Evolutionary conservation across 1,284 basidiomycete species (phyloP).

Genomic region (Laetiporus sulphureus): DNA sequence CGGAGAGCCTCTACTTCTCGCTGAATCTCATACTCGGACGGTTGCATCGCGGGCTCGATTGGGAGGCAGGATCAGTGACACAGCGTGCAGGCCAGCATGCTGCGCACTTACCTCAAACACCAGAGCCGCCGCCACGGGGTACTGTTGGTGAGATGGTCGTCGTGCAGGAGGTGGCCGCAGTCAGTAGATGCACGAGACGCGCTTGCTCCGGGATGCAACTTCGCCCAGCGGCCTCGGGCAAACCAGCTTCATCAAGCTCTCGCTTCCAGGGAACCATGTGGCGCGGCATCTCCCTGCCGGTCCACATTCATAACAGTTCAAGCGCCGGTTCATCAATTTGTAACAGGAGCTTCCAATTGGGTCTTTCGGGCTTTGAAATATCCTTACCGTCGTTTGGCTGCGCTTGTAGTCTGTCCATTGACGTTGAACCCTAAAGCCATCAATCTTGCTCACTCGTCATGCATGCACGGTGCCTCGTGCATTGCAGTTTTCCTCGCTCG

Average conservation of each 20-base stretch:
- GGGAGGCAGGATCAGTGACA: slow-evolving; percentile 2
- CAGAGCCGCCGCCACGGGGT: background rate
- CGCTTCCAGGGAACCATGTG: slow-evolving; percentile 6
- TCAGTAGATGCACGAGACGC: slow-evolving; percentile 3
- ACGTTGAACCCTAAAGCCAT: too few species aligned
- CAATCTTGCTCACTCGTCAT: too few species aligned
- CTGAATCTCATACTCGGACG: slow-evolving; percentile 79
- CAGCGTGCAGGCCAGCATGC: too few species aligned
- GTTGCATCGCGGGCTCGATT: slow-evolving; percentile 43
- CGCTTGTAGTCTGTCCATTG: background rate
- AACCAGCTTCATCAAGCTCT: background rate
- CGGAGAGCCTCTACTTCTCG: slow-evolving; percentile 81
- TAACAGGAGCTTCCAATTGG: too few species aligned
- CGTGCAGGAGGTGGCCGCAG: background rate
- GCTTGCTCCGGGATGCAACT: background rate
- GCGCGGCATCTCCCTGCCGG: slow-evolving; percentile 6
- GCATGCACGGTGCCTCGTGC: too few species aligned
- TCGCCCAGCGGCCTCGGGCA: background rate
- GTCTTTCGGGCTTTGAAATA: background rate
- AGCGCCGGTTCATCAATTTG: too few species aligned
- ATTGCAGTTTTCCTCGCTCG: too few species aligned
- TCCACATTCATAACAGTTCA: background rate
- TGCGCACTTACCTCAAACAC: slow-evolving; percentile 2
- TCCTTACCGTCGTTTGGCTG: background rate
- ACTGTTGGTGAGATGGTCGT: background rate